A percentile compares a stretch with the other conserved stretches of the same genome.
Conservation (phyloP, 306 rosid species). For the Hippophae rhamnoides region DNA sequence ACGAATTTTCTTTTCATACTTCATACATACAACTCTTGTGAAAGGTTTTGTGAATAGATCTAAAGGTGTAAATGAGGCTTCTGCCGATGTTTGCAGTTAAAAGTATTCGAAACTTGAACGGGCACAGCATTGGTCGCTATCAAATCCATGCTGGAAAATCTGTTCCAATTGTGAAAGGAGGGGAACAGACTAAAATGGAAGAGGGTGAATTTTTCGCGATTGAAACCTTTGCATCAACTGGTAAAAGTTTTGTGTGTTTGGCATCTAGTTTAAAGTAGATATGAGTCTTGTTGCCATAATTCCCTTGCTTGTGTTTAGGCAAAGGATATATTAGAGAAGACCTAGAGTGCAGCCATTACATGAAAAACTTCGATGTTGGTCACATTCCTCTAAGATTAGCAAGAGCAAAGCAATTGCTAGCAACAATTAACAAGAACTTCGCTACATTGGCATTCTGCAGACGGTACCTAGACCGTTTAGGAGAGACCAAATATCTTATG, state of each 20-base stretch:
- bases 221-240: slow-evolving; percentile 93
- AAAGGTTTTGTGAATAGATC: background rate
- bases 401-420: slow-evolving; percentile 81
- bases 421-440: slow-evolving; percentile 81
- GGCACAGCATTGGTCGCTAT: slow-evolving; percentile 94
- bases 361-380: slow-evolving; percentile 86
- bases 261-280: slow-evolving; percentile 12
- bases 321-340: slow-evolving; percentile 94
- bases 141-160: slow-evolving; percentile 96
- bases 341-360: slow-evolving; percentile 97
- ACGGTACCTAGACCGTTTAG: slow-evolving; percentile 85
- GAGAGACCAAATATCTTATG: slow-evolving; percentile 93
- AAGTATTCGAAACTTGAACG: slow-evolving; percentile 91
- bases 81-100: slow-evolving; percentile 43
- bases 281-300: slow-evolving; percentile 6
- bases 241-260: slow-evolving; percentile 30
- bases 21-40: background rate
- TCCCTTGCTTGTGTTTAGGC: slow-evolving; percentile 40
- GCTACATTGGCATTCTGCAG: slow-evolving; percentile 90
- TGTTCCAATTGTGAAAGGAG: slow-evolving; percentile 94
- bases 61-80: background rate
- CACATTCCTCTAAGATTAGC: slow-evolving; percentile 90
- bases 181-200: slow-evolving; percentile 99
- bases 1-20: background rate
- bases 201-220: slow-evolving; percentile 98